A percentile compares a stretch with the other conserved stretches of the same genome.
These are phyloP conservation scores for Nitzschia inconspicua DNA, from an alignment of 108 stramenopile genomes.

Conservation along the genomic window DNA sequence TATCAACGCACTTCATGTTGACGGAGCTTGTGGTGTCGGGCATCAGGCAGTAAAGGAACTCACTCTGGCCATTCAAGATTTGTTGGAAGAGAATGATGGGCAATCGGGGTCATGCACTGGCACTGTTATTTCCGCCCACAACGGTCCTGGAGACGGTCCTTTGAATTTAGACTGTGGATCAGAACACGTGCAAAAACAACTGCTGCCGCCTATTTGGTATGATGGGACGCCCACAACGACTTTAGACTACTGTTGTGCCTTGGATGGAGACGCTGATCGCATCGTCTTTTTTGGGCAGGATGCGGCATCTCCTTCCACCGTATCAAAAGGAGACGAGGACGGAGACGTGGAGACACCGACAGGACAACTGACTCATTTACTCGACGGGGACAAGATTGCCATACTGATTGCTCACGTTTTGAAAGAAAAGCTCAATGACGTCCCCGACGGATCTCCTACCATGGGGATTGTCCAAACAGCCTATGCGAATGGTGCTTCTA, in stretches of 20 bases:
- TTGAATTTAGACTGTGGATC: conserved; percentile 93
- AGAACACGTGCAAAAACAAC: conserved; percentile 92
- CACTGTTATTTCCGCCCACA: conserved; percentile 41
- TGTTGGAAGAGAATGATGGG: neutral
- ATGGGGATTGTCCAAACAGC: conserved; percentile 98
- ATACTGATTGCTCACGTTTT: conserved; percentile 83
- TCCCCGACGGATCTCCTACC: conserved; percentile 14
- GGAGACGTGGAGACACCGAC: too few species aligned
- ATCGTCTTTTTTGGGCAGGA: conserved; percentile 86
- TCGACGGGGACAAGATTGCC: conserved; percentile 98
- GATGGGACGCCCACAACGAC: neutral
- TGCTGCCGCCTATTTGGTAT: conserved; percentile 58
- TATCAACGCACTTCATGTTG: conserved; percentile 53
- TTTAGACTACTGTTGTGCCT: conserved; percentile 64
- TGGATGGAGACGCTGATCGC: conserved; percentile 99
- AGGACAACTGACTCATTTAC: conserved; percentile 40
- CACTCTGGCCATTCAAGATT: neutral
- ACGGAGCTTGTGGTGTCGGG: conserved; percentile 94
- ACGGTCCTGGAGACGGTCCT: conserved; percentile 64
- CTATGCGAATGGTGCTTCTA: conserved; percentile 98
- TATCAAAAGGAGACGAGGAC: neutral
- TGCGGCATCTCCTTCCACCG: conserved; percentile 17
- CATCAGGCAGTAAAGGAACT: conserved; percentile 37
- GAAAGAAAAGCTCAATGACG: conserved; percentile 21
- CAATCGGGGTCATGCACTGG: neutral